These are phyloP conservation scores for Nemania bipapillata DNA, from an alignment of 2,329 filamentous ascomycete species.

Conservation along the genomic window DNA sequence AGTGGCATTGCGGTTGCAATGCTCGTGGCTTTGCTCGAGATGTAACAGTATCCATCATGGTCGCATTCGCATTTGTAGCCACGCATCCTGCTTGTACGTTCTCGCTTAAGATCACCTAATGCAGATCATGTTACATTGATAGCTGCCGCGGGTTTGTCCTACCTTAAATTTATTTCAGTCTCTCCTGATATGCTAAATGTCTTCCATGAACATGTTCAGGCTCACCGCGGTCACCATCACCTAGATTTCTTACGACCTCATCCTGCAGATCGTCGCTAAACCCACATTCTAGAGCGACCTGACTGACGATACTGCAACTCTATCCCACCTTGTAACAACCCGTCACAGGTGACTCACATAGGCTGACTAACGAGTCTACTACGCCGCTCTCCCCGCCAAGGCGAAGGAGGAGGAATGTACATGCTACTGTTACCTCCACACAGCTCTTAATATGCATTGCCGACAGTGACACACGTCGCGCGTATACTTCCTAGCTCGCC, in stretches of 20 bases:
- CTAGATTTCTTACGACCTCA: background rate
- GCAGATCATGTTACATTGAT: conserved; percentile 19
- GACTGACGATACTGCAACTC: background rate
- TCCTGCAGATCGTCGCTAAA: background rate
- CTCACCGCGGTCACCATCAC: background rate
- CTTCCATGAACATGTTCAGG: background rate
- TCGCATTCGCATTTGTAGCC: conserved; percentile 6
- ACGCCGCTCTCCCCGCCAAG: conserved; percentile 13
- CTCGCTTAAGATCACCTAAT: conserved; percentile 12
- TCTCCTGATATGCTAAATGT: background rate
- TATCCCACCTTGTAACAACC: conserved; percentile 10
- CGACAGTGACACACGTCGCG: conserved; percentile 12
- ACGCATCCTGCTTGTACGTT: background rate
- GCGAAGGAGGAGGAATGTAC: conserved; percentile 22
- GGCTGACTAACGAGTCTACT: conserved; percentile 24
- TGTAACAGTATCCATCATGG: conserved; percentile 9
- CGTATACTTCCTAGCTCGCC: conserved; percentile 14
- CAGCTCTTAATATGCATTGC: conserved; percentile 21
- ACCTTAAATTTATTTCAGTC: conserved; percentile 7
- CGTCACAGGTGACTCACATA: background rate
- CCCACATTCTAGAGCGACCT: background rate
- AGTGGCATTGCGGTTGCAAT: background rate
- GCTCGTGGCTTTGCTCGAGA: conserved; percentile 3
- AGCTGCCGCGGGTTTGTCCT: conserved; percentile 1
- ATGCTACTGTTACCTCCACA: conserved; percentile 19